These are phyloP conservation scores for Cystobasidium sp. DNA, from an alignment of 1,284 basidiomycete genomes.

Conservation along the genomic window DNA sequence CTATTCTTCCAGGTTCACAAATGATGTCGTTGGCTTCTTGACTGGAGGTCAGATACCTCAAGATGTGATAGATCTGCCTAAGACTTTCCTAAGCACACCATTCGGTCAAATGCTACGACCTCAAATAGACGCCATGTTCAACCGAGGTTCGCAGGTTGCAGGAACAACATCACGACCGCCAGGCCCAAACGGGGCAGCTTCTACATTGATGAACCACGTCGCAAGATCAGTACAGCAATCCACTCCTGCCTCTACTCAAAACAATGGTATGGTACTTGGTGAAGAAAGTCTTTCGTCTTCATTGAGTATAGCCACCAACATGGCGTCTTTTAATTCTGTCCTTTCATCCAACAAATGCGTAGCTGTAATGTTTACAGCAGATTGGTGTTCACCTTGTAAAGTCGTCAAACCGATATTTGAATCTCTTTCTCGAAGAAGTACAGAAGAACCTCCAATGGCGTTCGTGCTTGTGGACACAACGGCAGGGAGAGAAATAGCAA, in stretches of 20 bases:
- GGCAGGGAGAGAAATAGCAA: conserved; percentile 48
- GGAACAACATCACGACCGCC: conserved; percentile 5
- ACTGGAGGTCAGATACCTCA: conserved; percentile 54
- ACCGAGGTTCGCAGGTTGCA: conserved; percentile 5
- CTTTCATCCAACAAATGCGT: conserved; percentile 49
- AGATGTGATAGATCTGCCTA: conserved; percentile 54
- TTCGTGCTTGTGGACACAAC: conserved; percentile 55
- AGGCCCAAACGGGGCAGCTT: neutral
- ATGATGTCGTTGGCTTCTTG: conserved; percentile 56
- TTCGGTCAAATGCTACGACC: conserved; percentile 56
- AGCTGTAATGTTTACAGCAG: conserved; percentile 56
- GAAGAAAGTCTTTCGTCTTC: conserved; percentile 34
- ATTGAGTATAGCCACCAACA: conserved; percentile 49
- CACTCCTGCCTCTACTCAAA: neutral
- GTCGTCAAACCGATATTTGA: conserved; percentile 55
- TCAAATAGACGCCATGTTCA: conserved; percentile 55
- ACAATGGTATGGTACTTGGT: neutral
- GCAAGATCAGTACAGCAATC: conserved; percentile 13
- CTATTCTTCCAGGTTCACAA: conserved; percentile 52
- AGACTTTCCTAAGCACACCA: conserved; percentile 57
- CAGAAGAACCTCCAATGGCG: conserved; percentile 46
- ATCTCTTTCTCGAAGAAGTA: conserved; percentile 51
- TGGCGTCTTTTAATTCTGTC: conserved; percentile 51
- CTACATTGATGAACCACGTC: conserved; percentile 9
- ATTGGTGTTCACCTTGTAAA: conserved; percentile 55